Conservation (phyloP, 2,329 filamentous ascomycete species). For the Dothidotthia symphoricarpi region DNA sequence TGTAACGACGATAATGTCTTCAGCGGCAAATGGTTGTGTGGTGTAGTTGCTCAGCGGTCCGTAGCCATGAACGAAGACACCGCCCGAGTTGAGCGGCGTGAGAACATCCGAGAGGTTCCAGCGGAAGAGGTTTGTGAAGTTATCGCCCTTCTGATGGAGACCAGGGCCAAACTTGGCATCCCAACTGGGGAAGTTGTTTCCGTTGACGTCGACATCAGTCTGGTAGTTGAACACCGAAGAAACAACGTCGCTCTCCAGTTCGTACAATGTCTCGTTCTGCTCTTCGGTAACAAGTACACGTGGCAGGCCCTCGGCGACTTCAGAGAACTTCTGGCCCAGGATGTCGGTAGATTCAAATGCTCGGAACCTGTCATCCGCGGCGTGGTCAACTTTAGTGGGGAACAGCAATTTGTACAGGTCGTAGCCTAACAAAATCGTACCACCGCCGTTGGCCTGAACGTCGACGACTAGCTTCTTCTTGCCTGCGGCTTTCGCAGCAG, state of each 20-base stretch:
- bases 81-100: conserved; percentile 38
- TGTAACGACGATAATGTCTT: conserved; percentile 57
- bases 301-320: conserved; percentile 31
- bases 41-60: conserved; percentile 46
- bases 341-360: conserved; percentile 50
- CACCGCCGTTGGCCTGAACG: conserved; percentile 58
- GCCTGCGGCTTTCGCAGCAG: conserved; percentile 47
- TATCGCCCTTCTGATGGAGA: conserved; percentile 47
- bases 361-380: conserved; percentile 53
- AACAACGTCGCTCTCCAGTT: conserved; percentile 36
- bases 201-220: conserved; percentile 48
- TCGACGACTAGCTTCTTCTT: conserved; percentile 63
- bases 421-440: conserved; percentile 59
- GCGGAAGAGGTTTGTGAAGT: conserved; percentile 58
- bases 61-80: conserved; percentile 38
- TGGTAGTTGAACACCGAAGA: conserved; percentile 49
- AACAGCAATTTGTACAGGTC: conserved; percentile 61
- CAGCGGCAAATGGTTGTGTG: conserved; percentile 53
- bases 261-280: conserved; percentile 40
- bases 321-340: conserved; percentile 45
- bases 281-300: conserved; percentile 27
- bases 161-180: conserved; percentile 48
- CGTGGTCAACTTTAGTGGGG: conserved; percentile 49
- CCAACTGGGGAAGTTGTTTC: conserved; percentile 50
- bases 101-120: conserved; percentile 48